Evolutionary conservation across 805 yeast genomes (phyloP), one percentile per base, ranked within the genome.

Genomic region (Phaffomyces opuntiae): DNA sequence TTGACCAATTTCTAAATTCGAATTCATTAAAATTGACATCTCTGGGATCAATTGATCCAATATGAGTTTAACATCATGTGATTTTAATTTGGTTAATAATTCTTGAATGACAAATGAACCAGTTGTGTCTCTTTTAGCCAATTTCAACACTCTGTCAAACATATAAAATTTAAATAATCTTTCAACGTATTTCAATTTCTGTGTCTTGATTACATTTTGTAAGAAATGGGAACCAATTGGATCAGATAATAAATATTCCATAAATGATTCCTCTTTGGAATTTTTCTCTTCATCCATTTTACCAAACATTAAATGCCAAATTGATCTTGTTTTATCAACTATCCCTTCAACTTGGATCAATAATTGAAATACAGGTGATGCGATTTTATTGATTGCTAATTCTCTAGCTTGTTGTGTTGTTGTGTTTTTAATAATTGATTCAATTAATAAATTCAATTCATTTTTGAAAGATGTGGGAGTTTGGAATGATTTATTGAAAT

Each of bases 211-310:
- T 11, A 81, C 75, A 17, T 81, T 74, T 63, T 93, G 88, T 26
- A 91, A 70, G 68, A 93, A 91, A 65, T 89, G 97, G 1, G 95
- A 84, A 0, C 98, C 99, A n/a, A 90, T 87, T 1, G 95, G 72
- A 59, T 89, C 96, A 9, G 93, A 78, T 34, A 91, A 66, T 45
- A 90, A 70, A 56, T 84, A 85, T 60, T 89, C 96, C 29, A 90
- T 81, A 62, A 85, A 89, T 0, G 93, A 79, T 51, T 77, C 90
- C 55, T 86, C 93, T 47, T 77, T 74, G 1, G 76, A 43, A 50
- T 83, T 80, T 42, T 64, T 71, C 25, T 72, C 80, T 3, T 70
- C 76, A 13, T 68, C 67, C 11, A 73, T 76, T 37, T 66, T 64
- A 38, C 64, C 62, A 66, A 88, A 86, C 0, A 82, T 69, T 38